Conservation (phyloP, 305 asterid species). For the Striga hermonthica region DNA sequence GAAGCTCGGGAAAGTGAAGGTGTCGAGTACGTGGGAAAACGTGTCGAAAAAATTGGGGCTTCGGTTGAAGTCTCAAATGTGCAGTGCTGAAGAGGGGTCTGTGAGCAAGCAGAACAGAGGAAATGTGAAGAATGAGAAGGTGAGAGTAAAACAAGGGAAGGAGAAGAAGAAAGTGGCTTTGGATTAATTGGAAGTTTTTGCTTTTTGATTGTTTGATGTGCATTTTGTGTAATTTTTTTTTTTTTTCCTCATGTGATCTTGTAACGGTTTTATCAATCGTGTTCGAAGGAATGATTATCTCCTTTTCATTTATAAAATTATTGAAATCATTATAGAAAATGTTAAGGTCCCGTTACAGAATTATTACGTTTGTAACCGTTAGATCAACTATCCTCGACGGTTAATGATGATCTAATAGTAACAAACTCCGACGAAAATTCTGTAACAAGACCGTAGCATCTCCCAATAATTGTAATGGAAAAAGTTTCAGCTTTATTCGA, state of each 20-base stretch:
- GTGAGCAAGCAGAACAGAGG: slow-evolving; percentile 59
- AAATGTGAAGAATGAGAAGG: slow-evolving; percentile 49
- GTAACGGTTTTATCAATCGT: slow-evolving; percentile 26
- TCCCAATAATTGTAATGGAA: no score
- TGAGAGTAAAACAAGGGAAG: slow-evolving; percentile 48
- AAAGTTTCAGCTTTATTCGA: no score
- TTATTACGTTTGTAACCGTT: no score
- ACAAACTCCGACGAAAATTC: no score
- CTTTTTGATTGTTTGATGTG: slow-evolving; percentile 20
- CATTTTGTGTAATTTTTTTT: slow-evolving; percentile 33
- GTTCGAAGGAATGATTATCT: slow-evolving; percentile 25
- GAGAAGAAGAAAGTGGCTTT: slow-evolving; percentile 45
- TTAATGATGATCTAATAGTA: no score
- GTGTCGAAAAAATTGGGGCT: slow-evolving; percentile 81
- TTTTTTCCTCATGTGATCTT: slow-evolving; percentile 29
- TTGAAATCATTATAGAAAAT: no score
- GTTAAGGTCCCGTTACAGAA: no score
- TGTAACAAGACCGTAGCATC: no score
- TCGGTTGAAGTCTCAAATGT: slow-evolving; percentile 83
- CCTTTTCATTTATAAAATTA: no score
- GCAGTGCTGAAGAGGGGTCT: slow-evolving; percentile 94
- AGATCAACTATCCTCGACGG: no score
- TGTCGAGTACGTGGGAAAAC: slow-evolving; percentile 56
- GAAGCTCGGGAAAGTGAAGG: slow-evolving; percentile 74
- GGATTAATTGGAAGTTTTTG: slow-evolving; percentile 35